Base-by-base conservation (phyloP, 352 stramenopile species). In the Achlya hypogyna region DNA sequence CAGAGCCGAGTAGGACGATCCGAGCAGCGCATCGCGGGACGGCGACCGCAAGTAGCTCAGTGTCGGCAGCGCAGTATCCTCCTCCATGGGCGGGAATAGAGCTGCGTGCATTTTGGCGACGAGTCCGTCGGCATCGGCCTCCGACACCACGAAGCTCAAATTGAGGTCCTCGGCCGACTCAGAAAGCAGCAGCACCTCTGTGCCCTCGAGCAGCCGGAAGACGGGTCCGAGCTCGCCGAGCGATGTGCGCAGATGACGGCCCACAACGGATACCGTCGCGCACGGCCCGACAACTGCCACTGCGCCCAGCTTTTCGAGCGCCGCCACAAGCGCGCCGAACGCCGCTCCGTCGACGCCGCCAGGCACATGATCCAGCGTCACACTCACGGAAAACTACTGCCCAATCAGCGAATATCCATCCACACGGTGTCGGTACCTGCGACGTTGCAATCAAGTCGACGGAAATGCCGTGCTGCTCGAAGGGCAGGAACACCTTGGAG, bases 101-200 rank as follows among this genome's bases (percentile, higher is more conserved):
- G 78, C 88, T 52, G 76, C 68, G 69, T 94, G 86, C 82, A 95
- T 90, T 32, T 78, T 81, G 54, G 75, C 74, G 32, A 95, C 85
- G n/a, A 95, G 70, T 4, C 80, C 78, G 53, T 93, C 82, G 29
- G 87, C 83, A 43, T 86, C 74, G 53, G 82, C 78, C 58, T 93
- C 78, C 72, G 89, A 75, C n/a, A 96, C 71, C 25, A 96, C 87
- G 60, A 96, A 96, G 43, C 84, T 93, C 65, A 96, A 69, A 70
- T 96, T 96, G n/a, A 96, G 69, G 71, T 96, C 87, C 74, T 96
- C 87, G 9, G 87, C 83, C 29, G 86, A 93, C 43, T 93, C 87
- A 53, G 81, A 93, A 8, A 96, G 73, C 62, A 96, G 73, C 62
- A 95, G 67, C 29, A 95, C 82, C 34, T 94, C 84, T 71, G 89